Evolutionary conservation across 306 rosid species (phyloP).

Genomic region (Castanospermum australe): DNA sequence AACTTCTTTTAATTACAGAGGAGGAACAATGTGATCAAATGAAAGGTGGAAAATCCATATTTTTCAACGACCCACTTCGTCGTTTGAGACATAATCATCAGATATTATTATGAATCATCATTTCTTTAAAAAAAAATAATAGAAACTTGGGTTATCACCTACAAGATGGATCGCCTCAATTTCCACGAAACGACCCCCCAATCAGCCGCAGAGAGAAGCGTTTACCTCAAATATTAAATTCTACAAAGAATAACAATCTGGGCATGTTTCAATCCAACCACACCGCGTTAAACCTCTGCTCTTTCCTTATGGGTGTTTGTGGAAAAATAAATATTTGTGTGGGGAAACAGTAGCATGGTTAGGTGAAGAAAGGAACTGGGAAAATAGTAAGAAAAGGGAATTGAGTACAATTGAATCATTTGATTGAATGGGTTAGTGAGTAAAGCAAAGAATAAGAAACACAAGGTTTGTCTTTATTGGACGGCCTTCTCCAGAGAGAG

Average conservation of each 20-base stretch:
- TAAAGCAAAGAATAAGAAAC: slow-evolving; percentile 24
- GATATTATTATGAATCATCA: slow-evolving; percentile 8
- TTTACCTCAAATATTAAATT: slow-evolving; percentile 28
- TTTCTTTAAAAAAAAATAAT: background rate
- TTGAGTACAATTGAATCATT: slow-evolving; percentile 34
- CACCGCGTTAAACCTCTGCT: slow-evolving; percentile 17
- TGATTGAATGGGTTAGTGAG: background rate
- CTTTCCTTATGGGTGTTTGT: background rate
- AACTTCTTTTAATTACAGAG: background rate
- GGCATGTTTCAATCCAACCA: slow-evolving; percentile 28
- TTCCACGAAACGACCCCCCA: slow-evolving; percentile 15
- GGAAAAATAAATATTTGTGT: background rate
- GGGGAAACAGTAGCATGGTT: slow-evolving; percentile 18
- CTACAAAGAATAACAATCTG: slow-evolving; percentile 3
- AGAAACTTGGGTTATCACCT: slow-evolving; percentile 16
- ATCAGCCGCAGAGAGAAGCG: slow-evolving; percentile 24
- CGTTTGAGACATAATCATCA: slow-evolving; percentile 14
- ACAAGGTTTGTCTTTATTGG: slow-evolving; percentile 20
- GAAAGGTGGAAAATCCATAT: slow-evolving; percentile 23
- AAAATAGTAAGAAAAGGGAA: slow-evolving; percentile 10
- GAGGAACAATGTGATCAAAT: slow-evolving; percentile 39
- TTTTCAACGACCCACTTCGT: slow-evolving; percentile 37
- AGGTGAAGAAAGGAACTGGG: slow-evolving; percentile 42
- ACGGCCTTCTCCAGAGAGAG: too few species aligned
- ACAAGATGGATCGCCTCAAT: slow-evolving; percentile 23